These are phyloP conservation scores for Saposhnikovia divaricata DNA, from an alignment of 129 eudicot species.

Conservation along the genomic window DNA sequence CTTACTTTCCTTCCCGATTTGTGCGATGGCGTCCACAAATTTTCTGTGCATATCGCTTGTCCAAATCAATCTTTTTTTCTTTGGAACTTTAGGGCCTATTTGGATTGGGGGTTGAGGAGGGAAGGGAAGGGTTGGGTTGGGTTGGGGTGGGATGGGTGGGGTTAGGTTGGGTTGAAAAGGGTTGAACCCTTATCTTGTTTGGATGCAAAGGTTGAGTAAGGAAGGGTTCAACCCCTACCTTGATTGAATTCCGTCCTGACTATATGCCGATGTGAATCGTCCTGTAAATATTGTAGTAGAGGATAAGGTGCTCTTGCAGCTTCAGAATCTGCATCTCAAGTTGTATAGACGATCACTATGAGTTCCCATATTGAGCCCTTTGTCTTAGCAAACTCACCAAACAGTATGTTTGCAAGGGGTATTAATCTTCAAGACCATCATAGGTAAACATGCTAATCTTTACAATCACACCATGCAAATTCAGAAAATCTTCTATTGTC, in stretches of 20 bases:
- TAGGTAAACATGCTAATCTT: constrained; percentile 23
- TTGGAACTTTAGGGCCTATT: no score
- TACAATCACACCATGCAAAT: constrained; percentile 49
- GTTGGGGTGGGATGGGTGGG: no score
- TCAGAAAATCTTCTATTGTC: constrained; percentile 77
- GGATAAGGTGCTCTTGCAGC: not conserved
- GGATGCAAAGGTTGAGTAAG: no score
- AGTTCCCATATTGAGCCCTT: not conserved
- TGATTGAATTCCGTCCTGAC: not conserved
- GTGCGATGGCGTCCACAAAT: no score
- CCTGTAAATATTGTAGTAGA: not conserved
- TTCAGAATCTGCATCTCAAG: not conserved
- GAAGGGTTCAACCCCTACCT: no score
- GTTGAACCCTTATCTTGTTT: no score
- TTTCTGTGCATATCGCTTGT: no score
- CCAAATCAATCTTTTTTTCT: no score
- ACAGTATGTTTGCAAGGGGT: not conserved
- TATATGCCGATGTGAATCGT: not conserved
- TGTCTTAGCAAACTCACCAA: not conserved
- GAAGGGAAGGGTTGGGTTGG: no score
- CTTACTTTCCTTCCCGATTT: no score
- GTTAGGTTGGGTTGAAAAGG: no score
- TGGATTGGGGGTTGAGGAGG: no score
- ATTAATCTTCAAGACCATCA: constrained; percentile 2
- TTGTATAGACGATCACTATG: not conserved